phyloP scores from a whole-genome alignment of 352 stramenopile genomes.

The Halophytophthora polymorphica region DNA sequence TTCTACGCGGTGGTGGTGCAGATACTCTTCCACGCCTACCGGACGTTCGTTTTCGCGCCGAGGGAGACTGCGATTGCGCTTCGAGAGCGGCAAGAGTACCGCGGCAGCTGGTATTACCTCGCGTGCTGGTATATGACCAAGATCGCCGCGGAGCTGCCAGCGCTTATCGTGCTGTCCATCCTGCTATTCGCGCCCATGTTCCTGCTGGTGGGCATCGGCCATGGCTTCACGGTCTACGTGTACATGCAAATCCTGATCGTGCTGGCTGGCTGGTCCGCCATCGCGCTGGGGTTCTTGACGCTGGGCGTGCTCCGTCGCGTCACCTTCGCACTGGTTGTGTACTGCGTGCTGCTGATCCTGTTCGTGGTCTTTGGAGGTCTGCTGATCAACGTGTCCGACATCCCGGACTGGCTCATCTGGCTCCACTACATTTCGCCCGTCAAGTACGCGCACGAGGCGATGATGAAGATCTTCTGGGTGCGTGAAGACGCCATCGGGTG shows the following conservation, averaged over 20 bases:
- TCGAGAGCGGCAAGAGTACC: slow-evolving; percentile 40
- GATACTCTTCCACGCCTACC: slow-evolving; percentile 39
- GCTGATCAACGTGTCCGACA: slow-evolving; percentile 39
- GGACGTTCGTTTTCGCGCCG: slow-evolving; percentile 36
- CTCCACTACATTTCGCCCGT: slow-evolving; percentile 61
- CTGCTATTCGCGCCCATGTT: slow-evolving; percentile 38
- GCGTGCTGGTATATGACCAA: slow-evolving; percentile 46
- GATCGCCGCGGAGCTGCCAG: slow-evolving; percentile 34
- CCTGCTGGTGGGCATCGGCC: slow-evolving; percentile 38
- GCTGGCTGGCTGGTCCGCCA: slow-evolving; percentile 29
- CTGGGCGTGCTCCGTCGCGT: slow-evolving; percentile 26
- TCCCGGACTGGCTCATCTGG: slow-evolving; percentile 50
- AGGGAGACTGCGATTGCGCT: slow-evolving; percentile 39
- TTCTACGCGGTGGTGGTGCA: slow-evolving; percentile 53
- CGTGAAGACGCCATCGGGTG: slow-evolving; percentile 35
- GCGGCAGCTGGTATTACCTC: slow-evolving; percentile 37
- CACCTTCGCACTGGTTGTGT: slow-evolving; percentile 32
- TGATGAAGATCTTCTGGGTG: slow-evolving; percentile 55
- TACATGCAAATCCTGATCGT: slow-evolving; percentile 48
- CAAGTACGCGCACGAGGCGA: slow-evolving; percentile 45
- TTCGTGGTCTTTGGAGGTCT: slow-evolving; percentile 45
- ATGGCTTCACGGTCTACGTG: slow-evolving; percentile 38
- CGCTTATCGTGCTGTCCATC: slow-evolving; percentile 38
- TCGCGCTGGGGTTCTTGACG: slow-evolving; percentile 32
- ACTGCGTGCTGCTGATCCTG: slow-evolving; percentile 26